Conservation (phyloP, 2,329 filamentous ascomycete species). For the Arthroderma sp. region DNA sequence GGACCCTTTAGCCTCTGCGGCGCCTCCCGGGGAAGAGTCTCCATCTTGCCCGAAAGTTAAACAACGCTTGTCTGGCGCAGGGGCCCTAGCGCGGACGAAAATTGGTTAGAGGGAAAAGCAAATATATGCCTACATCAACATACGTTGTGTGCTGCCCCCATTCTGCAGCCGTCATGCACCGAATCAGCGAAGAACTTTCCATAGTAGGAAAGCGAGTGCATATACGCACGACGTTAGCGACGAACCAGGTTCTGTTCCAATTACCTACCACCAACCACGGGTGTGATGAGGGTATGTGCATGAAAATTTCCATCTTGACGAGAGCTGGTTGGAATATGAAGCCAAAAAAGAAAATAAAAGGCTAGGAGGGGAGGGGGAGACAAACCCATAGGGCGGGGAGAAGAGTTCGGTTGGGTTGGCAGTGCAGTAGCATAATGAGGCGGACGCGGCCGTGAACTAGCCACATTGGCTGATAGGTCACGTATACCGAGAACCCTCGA, state of each 20-base stretch:
- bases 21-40: background rate
- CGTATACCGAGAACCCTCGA: background rate
- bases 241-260: background rate
- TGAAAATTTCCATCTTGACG: conserved; percentile 2
- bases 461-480: background rate
- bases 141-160: background rate
- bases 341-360: background rate
- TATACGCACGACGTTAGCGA: background rate
- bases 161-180: background rate
- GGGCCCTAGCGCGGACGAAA: background rate
- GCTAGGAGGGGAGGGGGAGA: background rate
- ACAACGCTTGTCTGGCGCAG: background rate
- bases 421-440: background rate
- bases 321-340: background rate
- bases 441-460: background rate
- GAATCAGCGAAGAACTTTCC: background rate
- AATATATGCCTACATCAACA: background rate
- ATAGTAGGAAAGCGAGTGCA: background rate
- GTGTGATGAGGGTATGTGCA: background rate
- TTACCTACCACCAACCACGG: background rate
- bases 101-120: background rate
- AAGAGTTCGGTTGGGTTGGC: background rate
- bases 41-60: background rate
- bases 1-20: background rate
- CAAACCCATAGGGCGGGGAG: background rate